A percentile compares a stretch with the other conserved stretches of the same genome.
Conservation (phyloP, 2,329 filamentous ascomycete species). For the Colletotrichum sp. region DNA sequence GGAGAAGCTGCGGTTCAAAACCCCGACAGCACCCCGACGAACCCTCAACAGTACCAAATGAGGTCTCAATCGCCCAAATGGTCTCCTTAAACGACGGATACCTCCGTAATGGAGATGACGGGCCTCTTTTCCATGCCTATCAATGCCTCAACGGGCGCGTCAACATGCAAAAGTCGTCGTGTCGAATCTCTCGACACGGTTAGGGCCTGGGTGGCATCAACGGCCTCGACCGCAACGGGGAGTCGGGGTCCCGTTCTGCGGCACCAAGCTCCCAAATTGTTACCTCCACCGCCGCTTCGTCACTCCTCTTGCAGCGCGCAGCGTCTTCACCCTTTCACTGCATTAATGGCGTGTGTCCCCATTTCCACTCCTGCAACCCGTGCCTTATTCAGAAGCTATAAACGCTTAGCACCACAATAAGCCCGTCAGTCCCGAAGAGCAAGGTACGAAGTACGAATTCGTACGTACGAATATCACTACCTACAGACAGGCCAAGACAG, state of each 20-base stretch:
- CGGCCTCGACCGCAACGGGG: not conserved
- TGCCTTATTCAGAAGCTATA: not conserved
- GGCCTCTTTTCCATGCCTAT: not conserved
- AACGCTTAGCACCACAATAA: not conserved
- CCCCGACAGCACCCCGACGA: not conserved
- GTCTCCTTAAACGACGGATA: not conserved
- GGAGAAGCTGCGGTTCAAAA: not conserved
- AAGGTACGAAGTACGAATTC: not conserved
- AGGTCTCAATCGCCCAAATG: not conserved
- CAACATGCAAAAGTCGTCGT: not conserved
- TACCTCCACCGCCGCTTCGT: not conserved
- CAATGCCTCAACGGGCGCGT: not conserved
- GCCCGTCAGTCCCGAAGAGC: not conserved
- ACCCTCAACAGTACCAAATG: not conserved
- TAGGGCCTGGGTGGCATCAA: not conserved
- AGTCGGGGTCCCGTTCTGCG: not conserved
- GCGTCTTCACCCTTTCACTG: conserved; percentile 2
- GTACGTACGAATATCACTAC: not conserved
- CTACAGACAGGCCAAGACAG: not conserved
- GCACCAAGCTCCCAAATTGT: not conserved
- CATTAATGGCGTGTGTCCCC: conserved; percentile 1
- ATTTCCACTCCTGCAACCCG: not conserved
- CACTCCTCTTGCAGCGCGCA: not conserved
- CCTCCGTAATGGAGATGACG: not conserved
- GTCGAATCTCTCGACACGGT: not conserved